Evolutionary conservation across 2,329 filamentous ascomycete species (phyloP), one percentile per base, ranked within the genome.

Genomic region (Penicillium sp.): DNA sequence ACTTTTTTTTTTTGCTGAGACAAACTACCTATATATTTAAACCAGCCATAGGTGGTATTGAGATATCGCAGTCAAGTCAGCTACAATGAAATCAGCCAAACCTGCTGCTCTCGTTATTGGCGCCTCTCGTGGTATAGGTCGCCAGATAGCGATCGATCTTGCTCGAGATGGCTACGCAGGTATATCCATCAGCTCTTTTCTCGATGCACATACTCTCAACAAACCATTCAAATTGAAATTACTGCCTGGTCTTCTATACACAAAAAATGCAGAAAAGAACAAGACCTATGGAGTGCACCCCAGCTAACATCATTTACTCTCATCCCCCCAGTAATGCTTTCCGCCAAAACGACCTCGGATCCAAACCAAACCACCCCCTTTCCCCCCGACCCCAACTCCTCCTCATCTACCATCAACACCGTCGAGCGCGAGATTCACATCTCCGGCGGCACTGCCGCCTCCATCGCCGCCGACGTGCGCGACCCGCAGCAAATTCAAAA

Each of bases 131-230:
- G 88, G 88, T 34, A 91, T 94, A 54, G 88, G 88, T 39, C 76
- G 87, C 36, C 88, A 93, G 65, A 75, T 93, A 35, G 87, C 88
- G 47, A 78, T 94, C 58, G 85, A 89, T 62, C 74, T 94, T 3
- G 85, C 87, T 6, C 80, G 73, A 57, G 77, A 83, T 54, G 83
- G 81, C 34, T 91, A 90, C 63, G 73, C 77, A 46, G 85, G 88
- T 88, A 70, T 41, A 59, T 54, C n/a, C 3, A 24, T 13, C n/a
- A 41, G 34, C 2, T 8, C 18, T 32, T 32, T 12, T 24, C 27
- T 36, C 37, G 5, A 46, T 27, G 18, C 2, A 27, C 35, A 39
- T 8, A 5, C 33, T 13, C 7, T 43, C 53, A 49, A 57, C 29
- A 25, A 38, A 8, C 5, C 7, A 26, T 26, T 11, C 7, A 3